Base-by-base conservation (phyloP, 257 asterid genomes). In the Solanum sejunctum region DNA sequence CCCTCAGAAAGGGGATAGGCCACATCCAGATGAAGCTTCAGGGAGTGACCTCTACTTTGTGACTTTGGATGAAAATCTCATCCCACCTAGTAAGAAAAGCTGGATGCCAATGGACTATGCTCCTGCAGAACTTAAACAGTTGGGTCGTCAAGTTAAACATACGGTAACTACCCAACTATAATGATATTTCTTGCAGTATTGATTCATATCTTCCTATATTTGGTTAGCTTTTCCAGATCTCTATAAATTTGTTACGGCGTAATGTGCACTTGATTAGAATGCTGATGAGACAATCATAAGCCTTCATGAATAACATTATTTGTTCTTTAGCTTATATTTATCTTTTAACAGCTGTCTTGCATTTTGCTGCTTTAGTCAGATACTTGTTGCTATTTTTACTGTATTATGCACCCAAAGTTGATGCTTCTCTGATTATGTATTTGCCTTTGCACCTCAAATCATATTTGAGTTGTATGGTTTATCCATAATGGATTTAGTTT, bases 11-110 rank as follows among this genome's bases (percentile, higher is more conserved):
- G 99, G 99, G 70, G 96, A 92, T 57, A 90, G 98, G 81, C 98
- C 99, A 5, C 99, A 97, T 86, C 58, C 98, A 41, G 87, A 95
- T 87, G 98, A 97, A 90, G 98, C 98, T 45, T 95, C 99, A 11
- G 99, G 98, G 54, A 97, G 98, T 91, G 99, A 97, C 89, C 91
- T 93, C 49, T 95, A 97, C 84, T 95, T 95, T 78, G 99, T 95
- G 54, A 89, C 98, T n/a, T 97, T 98, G 98, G 99, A 97, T 87
- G 92, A 89, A 54, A 92, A 89, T 88, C 98, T 97, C 83, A 90
- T 95, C 66, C 98, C 98, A 75, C 99, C 99, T 52, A 91, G 95
- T 88, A 92, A 90, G 88, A 83, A 83, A 83, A 97, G 99, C 88
- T 94, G 94, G 94, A 7, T 67, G 8, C 98, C 99, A 1, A 94